These are phyloP conservation scores for Metschnikowia noctiluminum DNA, from an alignment of 805 yeast genomes.

Conservation along the genomic window DNA sequence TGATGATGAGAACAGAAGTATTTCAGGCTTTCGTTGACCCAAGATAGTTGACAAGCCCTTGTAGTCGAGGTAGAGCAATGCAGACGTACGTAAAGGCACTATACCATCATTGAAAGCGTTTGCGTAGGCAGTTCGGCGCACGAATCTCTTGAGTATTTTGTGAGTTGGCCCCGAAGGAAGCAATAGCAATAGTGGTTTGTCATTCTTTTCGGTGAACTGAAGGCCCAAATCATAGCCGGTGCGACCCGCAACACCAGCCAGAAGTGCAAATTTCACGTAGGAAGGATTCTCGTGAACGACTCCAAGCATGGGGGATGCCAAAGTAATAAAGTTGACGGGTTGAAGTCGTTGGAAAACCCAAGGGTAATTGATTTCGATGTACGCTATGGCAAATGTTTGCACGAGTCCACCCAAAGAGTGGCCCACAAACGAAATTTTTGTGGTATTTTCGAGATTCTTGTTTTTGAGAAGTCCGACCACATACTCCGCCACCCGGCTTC, in stretches of 20 bases:
- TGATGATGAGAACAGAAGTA: not conserved
- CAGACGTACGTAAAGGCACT: constrained; percentile 89
- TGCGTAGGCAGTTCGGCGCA: constrained; percentile 79
- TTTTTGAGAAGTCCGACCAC: constrained; percentile 53
- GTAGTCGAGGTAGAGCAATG: constrained; percentile 84
- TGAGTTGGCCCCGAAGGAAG: constrained; percentile 77
- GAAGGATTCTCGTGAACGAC: constrained; percentile 84
- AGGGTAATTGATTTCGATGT: constrained; percentile 66
- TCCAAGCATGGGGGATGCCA: constrained; percentile 90
- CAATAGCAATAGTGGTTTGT: constrained; percentile 66
- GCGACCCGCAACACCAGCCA: constrained; percentile 85
- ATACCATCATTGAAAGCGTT: constrained; percentile 92
- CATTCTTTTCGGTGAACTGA: constrained; percentile 38
- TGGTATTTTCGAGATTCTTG: constrained; percentile 40
- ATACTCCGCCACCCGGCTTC: constrained; percentile 75
- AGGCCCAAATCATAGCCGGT: constrained; percentile 91
- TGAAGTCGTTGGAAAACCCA: constrained; percentile 60
- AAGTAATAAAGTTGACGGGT: constrained; percentile 75
- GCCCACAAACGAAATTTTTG: constrained; percentile 78
- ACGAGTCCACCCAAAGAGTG: constrained; percentile 94
- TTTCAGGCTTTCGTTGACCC: not conserved
- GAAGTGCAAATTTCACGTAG: constrained; percentile 78
- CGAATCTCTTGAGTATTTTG: constrained; percentile 56
- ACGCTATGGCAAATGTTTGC: constrained; percentile 87
- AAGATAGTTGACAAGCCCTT: constrained; percentile 42